A percentile compares a stretch with the other conserved stretches of the same genome.
Conservation (phyloP, 495 filamentous ascomycete species). For the Aspergillus funiculosus region DNA sequence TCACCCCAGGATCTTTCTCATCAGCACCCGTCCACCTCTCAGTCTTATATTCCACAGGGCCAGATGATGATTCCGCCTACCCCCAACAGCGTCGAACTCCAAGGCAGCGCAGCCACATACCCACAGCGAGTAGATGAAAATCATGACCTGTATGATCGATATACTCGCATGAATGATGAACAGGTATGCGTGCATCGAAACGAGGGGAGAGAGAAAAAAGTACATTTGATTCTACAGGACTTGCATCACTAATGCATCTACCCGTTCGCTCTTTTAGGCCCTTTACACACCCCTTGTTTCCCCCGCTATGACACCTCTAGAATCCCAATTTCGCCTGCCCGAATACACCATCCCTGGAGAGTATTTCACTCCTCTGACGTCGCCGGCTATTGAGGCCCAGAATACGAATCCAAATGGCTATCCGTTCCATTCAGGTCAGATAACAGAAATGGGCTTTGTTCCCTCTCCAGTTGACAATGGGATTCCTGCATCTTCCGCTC, state of each 20-base stretch:
- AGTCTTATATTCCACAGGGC: constrained; percentile 46
- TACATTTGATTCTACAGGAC: not conserved
- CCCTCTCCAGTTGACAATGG: constrained; percentile 46
- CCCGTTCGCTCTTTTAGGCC: constrained; percentile 45
- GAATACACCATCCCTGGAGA: constrained; percentile 81
- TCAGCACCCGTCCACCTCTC: constrained; percentile 32
- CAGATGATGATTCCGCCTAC: constrained; percentile 77
- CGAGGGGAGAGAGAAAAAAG: no score
- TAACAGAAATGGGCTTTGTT: constrained; percentile 38
- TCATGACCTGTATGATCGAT: constrained; percentile 64
- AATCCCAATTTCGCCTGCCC: constrained; percentile 72
- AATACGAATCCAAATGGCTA: constrained; percentile 45
- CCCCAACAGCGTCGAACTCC: constrained; percentile 86
- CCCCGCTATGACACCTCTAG: constrained; percentile 87
- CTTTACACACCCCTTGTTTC: constrained; percentile 92
- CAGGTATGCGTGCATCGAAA: constrained; percentile 51
- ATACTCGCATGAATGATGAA: constrained; percentile 70
- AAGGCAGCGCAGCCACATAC: constrained; percentile 59
- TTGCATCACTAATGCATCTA: constrained; percentile 24
- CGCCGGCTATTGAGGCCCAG: constrained; percentile 83
- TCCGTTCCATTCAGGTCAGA: constrained; percentile 29
- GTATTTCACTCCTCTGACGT: constrained; percentile 90
- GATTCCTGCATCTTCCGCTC: constrained; percentile 31
- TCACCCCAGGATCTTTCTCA: constrained; percentile 43
- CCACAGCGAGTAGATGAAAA: constrained; percentile 57